phyloP scores from a whole-genome alignment of 805 yeast genomes.

The Starmerella potacharoeniae region DNA sequence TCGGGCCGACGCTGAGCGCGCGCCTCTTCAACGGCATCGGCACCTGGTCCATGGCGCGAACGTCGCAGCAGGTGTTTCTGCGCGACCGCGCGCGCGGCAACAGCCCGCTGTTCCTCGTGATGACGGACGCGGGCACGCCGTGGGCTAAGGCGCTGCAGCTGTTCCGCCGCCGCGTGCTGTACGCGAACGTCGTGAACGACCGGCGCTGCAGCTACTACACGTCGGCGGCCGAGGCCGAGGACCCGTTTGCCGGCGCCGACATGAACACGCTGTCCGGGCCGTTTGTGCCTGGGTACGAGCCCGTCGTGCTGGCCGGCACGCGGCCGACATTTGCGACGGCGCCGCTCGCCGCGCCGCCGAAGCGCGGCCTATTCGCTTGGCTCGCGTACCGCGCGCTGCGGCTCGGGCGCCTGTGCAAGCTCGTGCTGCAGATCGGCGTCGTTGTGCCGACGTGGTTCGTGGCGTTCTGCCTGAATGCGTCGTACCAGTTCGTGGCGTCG shows the following conservation, averaged over 20 bases:
- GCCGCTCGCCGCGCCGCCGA: background rate
- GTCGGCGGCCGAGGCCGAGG: constrained; percentile 46
- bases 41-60: constrained; percentile 53
- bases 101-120: constrained; percentile 48
- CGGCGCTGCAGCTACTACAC: constrained; percentile 78
- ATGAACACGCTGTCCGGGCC: constrained; percentile 15
- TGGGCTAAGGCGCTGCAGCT: constrained; percentile 45
- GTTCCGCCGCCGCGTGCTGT: constrained; percentile 47
- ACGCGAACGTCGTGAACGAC: constrained; percentile 71
- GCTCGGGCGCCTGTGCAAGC: constrained; percentile 30
- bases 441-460: constrained; percentile 53
- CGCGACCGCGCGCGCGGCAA: constrained; percentile 19
- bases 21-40: constrained; percentile 50
- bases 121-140: constrained; percentile 53
- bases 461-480: constrained; percentile 42
- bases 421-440: constrained; percentile 32
- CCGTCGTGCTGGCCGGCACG: constrained; percentile 14
- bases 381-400: background rate
- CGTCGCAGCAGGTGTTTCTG: constrained; percentile 66
- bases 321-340: constrained; percentile 17
- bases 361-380: background rate
- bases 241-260: constrained; percentile 14
- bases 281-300: constrained; percentile 20
- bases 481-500: constrained; percentile 34
- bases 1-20: constrained; percentile 39